Base-by-base conservation (phyloP, 768 basidiomycete species). In the Pisolithus marmoratus region DNA sequence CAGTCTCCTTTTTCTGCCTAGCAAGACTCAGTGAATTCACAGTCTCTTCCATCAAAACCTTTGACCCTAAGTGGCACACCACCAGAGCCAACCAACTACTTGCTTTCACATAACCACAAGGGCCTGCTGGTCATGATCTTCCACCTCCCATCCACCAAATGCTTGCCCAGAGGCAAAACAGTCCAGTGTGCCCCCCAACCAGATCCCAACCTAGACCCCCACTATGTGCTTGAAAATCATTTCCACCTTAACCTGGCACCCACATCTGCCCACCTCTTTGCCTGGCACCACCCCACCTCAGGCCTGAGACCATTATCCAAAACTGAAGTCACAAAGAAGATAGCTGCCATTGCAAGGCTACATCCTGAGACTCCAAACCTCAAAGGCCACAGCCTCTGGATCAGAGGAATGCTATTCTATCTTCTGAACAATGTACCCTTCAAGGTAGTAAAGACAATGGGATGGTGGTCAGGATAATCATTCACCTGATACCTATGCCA, bases 1-100 rank as follows among this genome's bases (percentile, higher is more conserved):
- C 68, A 1, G 71, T 64, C 0, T 51, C 61, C 2, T 77, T 78
- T 59, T 78, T 63, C 23, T 50, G 59, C 0, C 60, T 67, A 0
- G 63, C 70, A 0, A 31, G 69, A 0, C 49, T 72, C 0, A 74
- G 75, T 0, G 75, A 57, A 42, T 54, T 54, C 46, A 54, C 41
- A 2, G 26, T 26, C 26, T 7, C 26, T 26, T 26, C 26, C 51
- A 14, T 7, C 41, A 22, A 4, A 46, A 26, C 44, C 41, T 26
- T 26, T 7, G 26, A 26, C 26, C 26, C 43, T 1, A 1, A 20
- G 0, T 36, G 34, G 34, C 51, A 44, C 26, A 44, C 46, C 5
- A 20, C 38, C 2, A 5, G 37, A 1, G 1, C 23, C 1, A 12
- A n/a, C n/a, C n/a, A n/a, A n/a, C 41, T 1, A 12, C 22, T 4